These are phyloP conservation scores for Salix exigua DNA, from an alignment of 345 rosid genomes.

Conservation along the genomic window DNA sequence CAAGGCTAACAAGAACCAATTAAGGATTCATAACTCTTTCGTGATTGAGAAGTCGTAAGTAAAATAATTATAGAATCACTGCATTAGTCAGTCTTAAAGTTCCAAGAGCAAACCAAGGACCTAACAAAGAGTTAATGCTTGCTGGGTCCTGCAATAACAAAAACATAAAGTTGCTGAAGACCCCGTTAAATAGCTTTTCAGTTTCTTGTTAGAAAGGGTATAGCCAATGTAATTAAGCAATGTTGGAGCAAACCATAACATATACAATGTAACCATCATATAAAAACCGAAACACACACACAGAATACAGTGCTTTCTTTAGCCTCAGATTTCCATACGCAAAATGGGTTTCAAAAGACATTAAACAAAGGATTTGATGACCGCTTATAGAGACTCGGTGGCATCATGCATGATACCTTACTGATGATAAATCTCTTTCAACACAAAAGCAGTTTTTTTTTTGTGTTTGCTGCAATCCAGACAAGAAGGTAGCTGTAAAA, in stretches of 20 bases:
- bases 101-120: not conserved
- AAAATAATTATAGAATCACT: no score
- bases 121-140: not conserved
- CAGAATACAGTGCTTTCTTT: not conserved
- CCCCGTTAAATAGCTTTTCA: not conserved
- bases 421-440: not conserved
- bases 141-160: not conserved
- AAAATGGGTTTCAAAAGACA: constrained; percentile 10
- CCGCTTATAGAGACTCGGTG: not conserved
- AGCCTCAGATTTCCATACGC: not conserved
- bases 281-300: not conserved
- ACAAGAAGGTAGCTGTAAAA: constrained; percentile 14
- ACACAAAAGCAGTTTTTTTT: not conserved
- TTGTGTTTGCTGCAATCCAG: constrained; percentile 12
- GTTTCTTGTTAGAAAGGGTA: not conserved
- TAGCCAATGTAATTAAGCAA: not conserved
- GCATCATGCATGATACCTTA: not conserved
- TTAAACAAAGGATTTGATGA: not conserved
- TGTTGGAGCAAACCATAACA: not conserved
- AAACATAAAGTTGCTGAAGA: not conserved
- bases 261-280: constrained; percentile 1
- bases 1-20: not conserved
- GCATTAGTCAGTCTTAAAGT: no score
- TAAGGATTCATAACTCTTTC: not conserved
- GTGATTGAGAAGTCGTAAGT: not conserved